phyloP scores from a whole-genome alignment of 345 rosid genomes.

The Populus pruinosa region DNA sequence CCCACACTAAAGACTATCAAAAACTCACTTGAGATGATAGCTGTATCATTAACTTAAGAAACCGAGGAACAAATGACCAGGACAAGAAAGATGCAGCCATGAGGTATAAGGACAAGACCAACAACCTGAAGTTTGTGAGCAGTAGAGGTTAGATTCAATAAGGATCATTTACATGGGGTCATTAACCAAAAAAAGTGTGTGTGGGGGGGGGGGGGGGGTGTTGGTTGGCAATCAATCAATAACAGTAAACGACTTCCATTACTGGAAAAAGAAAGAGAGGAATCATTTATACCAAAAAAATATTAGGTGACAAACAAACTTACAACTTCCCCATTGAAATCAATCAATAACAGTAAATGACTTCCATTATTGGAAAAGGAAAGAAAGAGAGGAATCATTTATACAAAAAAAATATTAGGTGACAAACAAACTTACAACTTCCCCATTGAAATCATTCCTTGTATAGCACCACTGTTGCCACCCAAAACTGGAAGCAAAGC shows the following conservation, averaged over 20 bases:
- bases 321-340: constrained; percentile 92
- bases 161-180: background rate
- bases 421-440: constrained; percentile 62
- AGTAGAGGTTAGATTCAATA: background rate
- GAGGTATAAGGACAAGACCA: constrained; percentile 77
- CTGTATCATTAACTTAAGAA: constrained; percentile 90
- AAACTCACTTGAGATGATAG: constrained; percentile 93
- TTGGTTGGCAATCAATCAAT: background rate
- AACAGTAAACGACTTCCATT: background rate
- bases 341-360: constrained; percentile 14
- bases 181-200: background rate
- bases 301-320: constrained; percentile 29
- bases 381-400: background rate
- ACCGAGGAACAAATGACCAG: constrained; percentile 96
- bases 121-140: constrained; percentile 48
- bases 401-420: background rate
- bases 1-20: background rate
- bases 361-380: background rate
- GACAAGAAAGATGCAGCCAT: constrained; percentile 69
- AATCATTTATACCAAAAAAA: background rate
- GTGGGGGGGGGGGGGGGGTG: no score
- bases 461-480: constrained; percentile 79
- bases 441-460: constrained; percentile 91
- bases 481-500: constrained; percentile 98
- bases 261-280: background rate